Percentiles rank a stretch among this genome's conserved stretches.
phyloP scores from a whole-genome alignment of 208 protist species.

The Naegleria fowleri region DNA sequence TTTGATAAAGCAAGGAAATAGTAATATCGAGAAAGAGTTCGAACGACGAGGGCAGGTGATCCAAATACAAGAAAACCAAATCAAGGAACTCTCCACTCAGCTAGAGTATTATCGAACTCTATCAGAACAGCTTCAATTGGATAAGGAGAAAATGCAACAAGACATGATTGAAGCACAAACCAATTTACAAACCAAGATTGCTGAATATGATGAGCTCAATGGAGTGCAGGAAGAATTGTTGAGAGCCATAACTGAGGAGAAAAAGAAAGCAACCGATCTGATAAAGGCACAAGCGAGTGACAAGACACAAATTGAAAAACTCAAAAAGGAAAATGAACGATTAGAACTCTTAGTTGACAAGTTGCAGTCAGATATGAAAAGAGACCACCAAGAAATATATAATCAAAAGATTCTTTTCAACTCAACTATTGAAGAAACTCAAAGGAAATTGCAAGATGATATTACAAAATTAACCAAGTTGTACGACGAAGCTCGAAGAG shows the following conservation, averaged over 20 bases:
- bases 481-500: neutral
- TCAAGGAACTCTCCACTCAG: neutral
- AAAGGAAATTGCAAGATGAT: neutral
- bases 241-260: neutral
- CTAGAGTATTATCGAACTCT: neutral
- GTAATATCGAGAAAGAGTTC: neutral
- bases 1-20: neutral
- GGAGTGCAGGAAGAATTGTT: neutral
- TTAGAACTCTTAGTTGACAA: neutral
- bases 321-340: neutral
- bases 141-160: neutral
- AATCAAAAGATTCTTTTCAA: neutral
- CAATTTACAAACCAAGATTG: neutral
- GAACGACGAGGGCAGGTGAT: neutral
- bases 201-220: neutral
- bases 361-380: neutral
- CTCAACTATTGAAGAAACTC: neutral
- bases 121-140: neutral
- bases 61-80: neutral
- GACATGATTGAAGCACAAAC: neutral
- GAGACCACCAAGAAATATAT: neutral
- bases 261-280: neutral
- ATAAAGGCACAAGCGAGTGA: neutral
- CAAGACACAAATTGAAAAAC: neutral
- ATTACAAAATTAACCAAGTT: neutral